Evolutionary conservation across 1,284 basidiomycete species (phyloP).

Genomic region (Melanopsichium pennsylvanicum): DNA sequence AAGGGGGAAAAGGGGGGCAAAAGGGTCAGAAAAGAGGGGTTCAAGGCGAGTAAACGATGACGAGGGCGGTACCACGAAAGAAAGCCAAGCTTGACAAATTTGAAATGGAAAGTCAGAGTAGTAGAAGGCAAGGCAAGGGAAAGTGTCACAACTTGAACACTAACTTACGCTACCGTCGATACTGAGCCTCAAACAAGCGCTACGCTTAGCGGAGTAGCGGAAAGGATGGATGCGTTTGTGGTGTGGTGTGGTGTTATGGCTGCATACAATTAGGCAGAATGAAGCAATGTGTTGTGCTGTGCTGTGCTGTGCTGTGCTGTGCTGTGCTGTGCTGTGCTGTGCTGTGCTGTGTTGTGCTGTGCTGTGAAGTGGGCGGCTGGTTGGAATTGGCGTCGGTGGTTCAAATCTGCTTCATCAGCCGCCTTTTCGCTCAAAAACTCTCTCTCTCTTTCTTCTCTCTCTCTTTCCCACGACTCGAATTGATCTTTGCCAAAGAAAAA

Average conservation of each 20-base stretch:
- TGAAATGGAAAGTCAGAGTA: too few relatives aligned
- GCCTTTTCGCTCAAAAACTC: not conserved
- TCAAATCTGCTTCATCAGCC: conserved; percentile 13
- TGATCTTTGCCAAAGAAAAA: not conserved
- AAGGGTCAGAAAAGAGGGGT: conserved; percentile 1
- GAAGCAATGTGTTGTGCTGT: not conserved
- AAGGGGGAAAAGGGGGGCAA: not conserved
- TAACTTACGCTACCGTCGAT: too few relatives aligned
- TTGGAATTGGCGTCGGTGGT: conserved; percentile 7
- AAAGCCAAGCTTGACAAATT: too few relatives aligned
- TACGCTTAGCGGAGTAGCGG: too few relatives aligned
- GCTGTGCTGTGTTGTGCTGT: not conserved
- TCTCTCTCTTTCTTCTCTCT: conserved; percentile 1
- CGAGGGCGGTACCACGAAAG: conserved; percentile 3
- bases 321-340: not conserved
- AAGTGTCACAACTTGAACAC: too few relatives aligned
- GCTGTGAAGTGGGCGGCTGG: not conserved
- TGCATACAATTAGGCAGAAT: too few relatives aligned
- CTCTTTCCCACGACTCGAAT: not conserved
- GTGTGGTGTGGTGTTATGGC: too few relatives aligned
- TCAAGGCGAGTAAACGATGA: conserved; percentile 7
- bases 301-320: not conserved
- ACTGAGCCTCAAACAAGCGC: too few relatives aligned
- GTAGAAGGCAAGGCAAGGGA: too few relatives aligned
- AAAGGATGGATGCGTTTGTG: too few relatives aligned